Evolutionary conservation across 176 grass and related monocot species (phyloP).

Genomic region (Dendrocalamus sinicus): DNA sequence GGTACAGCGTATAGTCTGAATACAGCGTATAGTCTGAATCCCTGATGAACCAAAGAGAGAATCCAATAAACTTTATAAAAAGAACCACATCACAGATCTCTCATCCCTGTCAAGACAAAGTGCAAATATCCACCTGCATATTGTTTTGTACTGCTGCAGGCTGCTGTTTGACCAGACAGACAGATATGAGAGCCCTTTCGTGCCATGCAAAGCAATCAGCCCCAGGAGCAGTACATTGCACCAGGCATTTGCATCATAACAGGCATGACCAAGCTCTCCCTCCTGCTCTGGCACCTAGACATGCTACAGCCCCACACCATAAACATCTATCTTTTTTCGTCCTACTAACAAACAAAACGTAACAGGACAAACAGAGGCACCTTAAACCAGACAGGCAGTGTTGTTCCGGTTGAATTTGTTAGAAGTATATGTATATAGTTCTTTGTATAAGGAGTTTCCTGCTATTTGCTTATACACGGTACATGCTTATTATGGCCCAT

Average conservation of each 20-base stretch:
- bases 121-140: constrained; percentile 59
- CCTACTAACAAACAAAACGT: background rate
- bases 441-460: too few relatives aligned
- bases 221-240: constrained; percentile 53
- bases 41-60: constrained; percentile 50
- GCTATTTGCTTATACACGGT: too few relatives aligned
- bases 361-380: background rate
- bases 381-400: background rate
- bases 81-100: constrained; percentile 54
- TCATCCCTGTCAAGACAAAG: constrained; percentile 57
- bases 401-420: background rate
- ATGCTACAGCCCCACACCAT: constrained; percentile 40
- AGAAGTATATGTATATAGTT: too few relatives aligned
- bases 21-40: constrained; percentile 52
- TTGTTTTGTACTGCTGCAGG: constrained; percentile 51
- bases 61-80: constrained; percentile 64
- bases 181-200: constrained; percentile 44
- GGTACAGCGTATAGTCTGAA: constrained; percentile 54
- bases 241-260: constrained; percentile 58
- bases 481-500: too few relatives aligned
- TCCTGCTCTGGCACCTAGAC: constrained; percentile 45
- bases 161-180: constrained; percentile 60
- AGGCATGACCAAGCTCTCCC: constrained; percentile 47
- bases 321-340: constrained; percentile 13
- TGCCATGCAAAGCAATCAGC: constrained; percentile 63